Base-by-base conservation (phyloP, 1,284 basidiomycete genomes). In the Abortiporus biennis region DNA sequence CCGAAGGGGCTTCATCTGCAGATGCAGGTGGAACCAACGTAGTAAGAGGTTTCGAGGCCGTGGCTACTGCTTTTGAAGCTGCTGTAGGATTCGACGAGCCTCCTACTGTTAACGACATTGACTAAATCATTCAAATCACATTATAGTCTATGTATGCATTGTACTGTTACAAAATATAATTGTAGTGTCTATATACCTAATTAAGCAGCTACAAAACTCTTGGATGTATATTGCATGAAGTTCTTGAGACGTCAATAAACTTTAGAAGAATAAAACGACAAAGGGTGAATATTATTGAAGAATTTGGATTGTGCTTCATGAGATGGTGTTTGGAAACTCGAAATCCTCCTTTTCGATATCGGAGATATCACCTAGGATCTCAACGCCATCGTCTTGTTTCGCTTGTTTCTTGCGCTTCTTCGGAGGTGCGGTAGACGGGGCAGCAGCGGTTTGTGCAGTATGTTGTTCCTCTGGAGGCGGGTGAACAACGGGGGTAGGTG, bases 21-120 rank as follows among this genome's bases (percentile, higher is more conserved):
- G 45, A 51, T n/a, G 40, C 45, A 15, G 47, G 48, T 29, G 44
- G 43, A 22, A 47, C 48, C 15, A 42, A 43, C 16, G 39, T 40
- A n/a, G 27, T 37, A 2, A 36, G 38, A 16, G 54, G 63, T 6
- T 57, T 62, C 6, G 49, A 54, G 15, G 62, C 59, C 3, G 57
- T 71, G 2, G 50, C 62, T 20, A 59, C 48, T 21, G 66, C 63
- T 2, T 54, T 76, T 33, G 71, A 68, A 21, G 63, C 55, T 3
- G 65, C 68, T 29, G 68, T 75, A 0, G 74, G 72, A 0, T 57
- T 73, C 58, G 74, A 76, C 27, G 72, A 73, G 49, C 69, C 69
- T 4, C 55, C 57, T 11, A 55, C n/a, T n/a, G n/a, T n/a, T n/a
- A n/a, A 29, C 27, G 55, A 55, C 15, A 43, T 57, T 27, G 39